Base-by-base conservation (phyloP, 2,329 filamentous ascomycete genomes). In the Phyllosticta citrichinensis region DNA sequence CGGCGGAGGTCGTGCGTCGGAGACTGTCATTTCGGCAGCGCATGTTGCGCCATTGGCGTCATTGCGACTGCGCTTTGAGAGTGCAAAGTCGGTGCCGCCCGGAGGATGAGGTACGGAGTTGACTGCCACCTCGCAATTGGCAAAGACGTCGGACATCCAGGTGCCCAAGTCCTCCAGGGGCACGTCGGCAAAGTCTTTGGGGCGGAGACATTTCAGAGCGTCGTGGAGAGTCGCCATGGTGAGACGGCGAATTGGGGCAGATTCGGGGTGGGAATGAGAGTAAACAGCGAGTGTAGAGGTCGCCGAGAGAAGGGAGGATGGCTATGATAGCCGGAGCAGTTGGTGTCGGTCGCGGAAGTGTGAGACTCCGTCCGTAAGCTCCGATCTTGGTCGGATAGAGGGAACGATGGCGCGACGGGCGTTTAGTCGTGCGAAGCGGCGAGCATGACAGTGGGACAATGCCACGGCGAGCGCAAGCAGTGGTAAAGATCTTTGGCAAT, bases 101-200 rank as follows among this genome's bases (percentile, higher is more conserved):
- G 80, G 73, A 2, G 80, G 74, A 11, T 80, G 79, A 3, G 91
- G 91, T 1, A 96, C 82, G 5, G 90, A 93, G 68, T 92, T 88
- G 67, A 88, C 78, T 61, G 95, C 82, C 19, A 87, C 77, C 68
- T 91, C 87, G 20, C 85, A 84, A 63, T 87, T 73, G n/a, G 72
- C 63, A 66, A 80, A 76, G 57, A 73, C 69, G 4, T 73, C 66
- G 40, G 69, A 66, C 54, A 80, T 68, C 65, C 74, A 80, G 47
- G 65, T 61, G 10, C 69, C 58, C 27, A 80, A 75, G 56, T 73
- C 67, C 62, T 76, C 68, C 57, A 72, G 68, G 20, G 78, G 78
- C 30, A 80, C 68, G 30, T 79, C 76, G 64, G 66, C 65, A 67
- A 75, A 80, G 58, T 77, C 72, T 55, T 75, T 74, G 0, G 77